Evolutionary conservation across 345 rosid species (phyloP).

Genomic region (Salix suchowensis): DNA sequence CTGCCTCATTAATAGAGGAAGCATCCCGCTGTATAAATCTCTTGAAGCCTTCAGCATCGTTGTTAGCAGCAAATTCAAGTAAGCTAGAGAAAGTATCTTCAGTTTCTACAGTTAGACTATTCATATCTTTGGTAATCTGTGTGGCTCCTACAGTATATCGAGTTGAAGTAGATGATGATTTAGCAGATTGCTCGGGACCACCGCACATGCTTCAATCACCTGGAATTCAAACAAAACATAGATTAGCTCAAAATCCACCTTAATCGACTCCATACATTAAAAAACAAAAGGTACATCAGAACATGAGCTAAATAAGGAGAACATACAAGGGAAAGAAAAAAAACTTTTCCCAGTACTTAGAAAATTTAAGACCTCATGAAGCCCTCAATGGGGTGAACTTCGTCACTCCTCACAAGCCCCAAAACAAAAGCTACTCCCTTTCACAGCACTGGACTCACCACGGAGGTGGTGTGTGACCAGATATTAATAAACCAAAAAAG

Average conservation of each 20-base stretch:
- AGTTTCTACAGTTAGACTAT: conserved; percentile 22
- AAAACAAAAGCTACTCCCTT: background rate
- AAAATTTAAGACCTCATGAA: background rate
- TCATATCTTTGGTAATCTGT: conserved; percentile 18
- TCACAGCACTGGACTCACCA: background rate
- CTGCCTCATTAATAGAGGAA: conserved; percentile 31
- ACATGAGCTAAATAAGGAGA: background rate
- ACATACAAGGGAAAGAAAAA: too few species aligned
- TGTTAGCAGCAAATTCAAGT: conserved; percentile 44
- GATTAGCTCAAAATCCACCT: background rate
- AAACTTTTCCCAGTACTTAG: background rate
- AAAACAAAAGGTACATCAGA: background rate
- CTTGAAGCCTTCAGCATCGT: conserved; percentile 39
- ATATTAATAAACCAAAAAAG: background rate
- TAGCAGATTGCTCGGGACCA: conserved; percentile 22
- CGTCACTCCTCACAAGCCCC: background rate
- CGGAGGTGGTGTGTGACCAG: background rate
- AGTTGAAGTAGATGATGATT: conserved; percentile 11
- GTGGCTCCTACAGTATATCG: background rate
- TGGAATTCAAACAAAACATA: conserved; percentile 3
- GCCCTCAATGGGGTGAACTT: background rate
- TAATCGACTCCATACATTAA: background rate
- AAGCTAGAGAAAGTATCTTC: conserved; percentile 34
- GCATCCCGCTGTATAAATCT: conserved; percentile 23
- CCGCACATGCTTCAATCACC: conserved; percentile 30